Evolutionary conservation across 1,284 basidiomycete genomes (phyloP), one percentile per base, ranked within the genome.

Genomic region (Hymenochaete sp.): DNA sequence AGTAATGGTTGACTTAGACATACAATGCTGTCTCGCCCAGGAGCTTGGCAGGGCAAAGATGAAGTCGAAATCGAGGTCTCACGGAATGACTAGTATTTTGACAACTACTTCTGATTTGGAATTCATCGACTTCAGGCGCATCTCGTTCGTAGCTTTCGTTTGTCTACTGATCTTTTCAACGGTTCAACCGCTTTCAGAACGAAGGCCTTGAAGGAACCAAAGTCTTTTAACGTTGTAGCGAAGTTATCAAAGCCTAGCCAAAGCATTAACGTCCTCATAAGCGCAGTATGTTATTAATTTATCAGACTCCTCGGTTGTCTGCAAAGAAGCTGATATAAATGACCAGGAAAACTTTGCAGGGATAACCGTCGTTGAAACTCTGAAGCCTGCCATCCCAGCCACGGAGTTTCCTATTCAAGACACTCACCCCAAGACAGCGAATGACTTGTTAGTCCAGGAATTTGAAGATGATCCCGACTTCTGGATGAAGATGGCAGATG

Each of bases 71-170:
- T 54, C 58, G 44, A 65, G 66, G 27, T 62, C 61, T 37, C 58
- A 63, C 4, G 75, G 80, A 48, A 77, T 77, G 71, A 85, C 86
- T 0, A 67, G 71, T 16, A 67, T 90, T n/a, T 59, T 88, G 38
- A 79, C 80, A 3, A 46, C 83, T 27, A 86, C 81, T 0, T 87
- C 84, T 2, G 83, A 87, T 56, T 58, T 75, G 55, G 69, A 75
- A 26, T 75, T 82, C 44, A 59, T 89, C 47, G 85, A 90, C 57
- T 88, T 83, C 56, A 78, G 85, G 33, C 73, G 82, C 25, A 83
- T 83, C 41, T 67, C 73, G 85, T 87, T 54, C 57, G 79, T 64
- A 3, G 19, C 3, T 7, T 37, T 19, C 14, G 5, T 35, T 19
- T 35, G 6, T 35, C 28, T 31, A 31, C 28, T 41, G 18, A 5